Percentiles rank a stretch among this genome's conserved stretches.
Conservation (phyloP, 176 grass and related monocot genomes). For the maize (Zea mays) region DNA sequence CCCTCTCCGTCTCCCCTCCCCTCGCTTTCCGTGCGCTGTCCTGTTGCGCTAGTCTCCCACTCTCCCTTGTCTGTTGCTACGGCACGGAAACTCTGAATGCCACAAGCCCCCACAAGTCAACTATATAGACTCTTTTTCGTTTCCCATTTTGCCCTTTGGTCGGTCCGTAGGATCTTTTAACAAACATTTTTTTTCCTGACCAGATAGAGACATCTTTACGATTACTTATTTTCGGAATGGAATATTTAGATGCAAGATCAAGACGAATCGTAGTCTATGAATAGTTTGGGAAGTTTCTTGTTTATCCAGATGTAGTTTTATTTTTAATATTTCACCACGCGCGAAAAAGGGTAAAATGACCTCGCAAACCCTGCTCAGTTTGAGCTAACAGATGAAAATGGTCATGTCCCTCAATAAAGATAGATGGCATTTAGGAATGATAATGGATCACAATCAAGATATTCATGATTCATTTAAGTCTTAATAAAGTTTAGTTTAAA, state of each 20-base stretch:
- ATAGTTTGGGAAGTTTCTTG: neutral
- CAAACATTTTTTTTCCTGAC: too few relatives aligned
- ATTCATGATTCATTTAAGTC: too few relatives aligned
- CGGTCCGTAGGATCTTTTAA: conserved; percentile 15
- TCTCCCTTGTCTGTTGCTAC: conserved; percentile 21
- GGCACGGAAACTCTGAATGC: conserved; percentile 20
- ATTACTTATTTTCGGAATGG: neutral
- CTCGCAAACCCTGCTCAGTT: too few relatives aligned
- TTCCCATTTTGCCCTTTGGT: conserved; percentile 52
- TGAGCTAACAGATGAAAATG: too few relatives aligned
- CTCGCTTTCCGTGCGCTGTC: conserved; percentile 37
- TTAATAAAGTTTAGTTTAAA: too few relatives aligned
- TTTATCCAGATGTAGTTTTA: conserved; percentile 35
- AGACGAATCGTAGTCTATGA: neutral
- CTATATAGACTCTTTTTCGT: conserved; percentile 28
- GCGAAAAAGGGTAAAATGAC: too few relatives aligned
- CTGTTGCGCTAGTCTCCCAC: neutral
- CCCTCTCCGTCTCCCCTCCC: conserved; percentile 17
- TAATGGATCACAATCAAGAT: too few relatives aligned
- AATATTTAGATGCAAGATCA: neutral
- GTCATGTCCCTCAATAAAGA: too few relatives aligned
- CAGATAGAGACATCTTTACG: neutral
- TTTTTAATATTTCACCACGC: too few relatives aligned
- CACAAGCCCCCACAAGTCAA: conserved; percentile 34
- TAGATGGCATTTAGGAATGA: too few relatives aligned